phyloP scores from a whole-genome alignment of 2,329 filamentous ascomycete species.

The Colletotrichum sp. region DNA sequence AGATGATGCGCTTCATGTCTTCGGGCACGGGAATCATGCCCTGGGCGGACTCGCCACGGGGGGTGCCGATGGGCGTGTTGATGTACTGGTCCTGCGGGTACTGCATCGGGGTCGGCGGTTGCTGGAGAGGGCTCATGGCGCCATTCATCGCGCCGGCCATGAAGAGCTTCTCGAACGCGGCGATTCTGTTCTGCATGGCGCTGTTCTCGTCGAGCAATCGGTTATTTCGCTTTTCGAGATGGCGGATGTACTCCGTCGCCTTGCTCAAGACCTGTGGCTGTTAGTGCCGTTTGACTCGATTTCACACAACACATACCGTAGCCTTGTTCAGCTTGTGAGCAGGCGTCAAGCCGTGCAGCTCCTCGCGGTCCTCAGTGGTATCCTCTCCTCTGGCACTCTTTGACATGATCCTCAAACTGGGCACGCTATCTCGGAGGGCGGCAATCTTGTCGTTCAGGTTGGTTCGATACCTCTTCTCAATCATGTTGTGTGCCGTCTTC shows the following conservation, averaged over 20 bases:
- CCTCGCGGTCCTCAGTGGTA: constrained; percentile 76
- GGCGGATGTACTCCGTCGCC: constrained; percentile 93
- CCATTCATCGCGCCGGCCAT: constrained; percentile 75
- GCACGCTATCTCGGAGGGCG: constrained; percentile 88
- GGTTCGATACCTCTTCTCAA: constrained; percentile 94
- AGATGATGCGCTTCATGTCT: constrained; percentile 66
- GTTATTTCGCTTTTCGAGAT: constrained; percentile 89
- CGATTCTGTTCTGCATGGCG: constrained; percentile 78
- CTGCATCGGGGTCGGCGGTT: constrained; percentile 58
- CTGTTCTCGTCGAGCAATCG: constrained; percentile 82
- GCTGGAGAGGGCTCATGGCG: constrained; percentile 58
- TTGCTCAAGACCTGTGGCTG: constrained; percentile 77
- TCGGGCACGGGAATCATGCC: constrained; percentile 72
- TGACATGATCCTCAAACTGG: constrained; percentile 84
- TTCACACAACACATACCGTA: constrained; percentile 61
- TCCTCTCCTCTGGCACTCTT: constrained; percentile 74
- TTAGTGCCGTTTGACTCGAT: not conserved
- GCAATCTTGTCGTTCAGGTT: constrained; percentile 98
- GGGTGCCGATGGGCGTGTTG: constrained; percentile 47
- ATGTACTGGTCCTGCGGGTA: constrained; percentile 54
- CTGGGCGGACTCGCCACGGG: constrained; percentile 48
- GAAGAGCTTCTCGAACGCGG: constrained; percentile 80
- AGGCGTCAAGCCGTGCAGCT: constrained; percentile 80
- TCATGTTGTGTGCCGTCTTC: constrained; percentile 98
- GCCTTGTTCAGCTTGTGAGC: constrained; percentile 97